phyloP scores from a whole-genome alignment of 352 stramenopile genomes.

The Globisporangium lucens region DNA sequence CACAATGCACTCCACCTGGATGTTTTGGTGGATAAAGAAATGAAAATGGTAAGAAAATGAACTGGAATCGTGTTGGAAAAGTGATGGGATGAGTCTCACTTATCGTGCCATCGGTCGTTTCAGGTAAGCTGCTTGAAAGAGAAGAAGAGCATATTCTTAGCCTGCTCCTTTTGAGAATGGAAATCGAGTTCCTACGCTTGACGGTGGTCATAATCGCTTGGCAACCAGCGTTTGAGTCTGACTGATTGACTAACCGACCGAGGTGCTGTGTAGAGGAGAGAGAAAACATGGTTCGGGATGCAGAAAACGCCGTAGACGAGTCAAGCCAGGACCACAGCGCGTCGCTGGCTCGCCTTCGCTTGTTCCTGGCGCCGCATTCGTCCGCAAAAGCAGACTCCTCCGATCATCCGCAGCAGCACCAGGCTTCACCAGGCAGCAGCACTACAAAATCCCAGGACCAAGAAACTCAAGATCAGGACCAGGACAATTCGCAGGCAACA shows the following conservation, averaged over 20 bases:
- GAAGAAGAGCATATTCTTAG: conserved; percentile 4
- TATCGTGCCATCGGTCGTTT: background rate
- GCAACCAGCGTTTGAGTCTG: background rate
- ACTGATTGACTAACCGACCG: background rate
- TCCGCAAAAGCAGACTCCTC: background rate
- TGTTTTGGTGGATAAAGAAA: background rate
- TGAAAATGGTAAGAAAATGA: conserved; percentile 1
- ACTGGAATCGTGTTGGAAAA: background rate
- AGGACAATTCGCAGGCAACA: background rate
- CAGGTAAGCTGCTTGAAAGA: background rate
- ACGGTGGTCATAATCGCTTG: background rate
- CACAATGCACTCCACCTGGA: background rate
- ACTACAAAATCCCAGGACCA: background rate
- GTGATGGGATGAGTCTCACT: background rate
- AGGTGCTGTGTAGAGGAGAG: background rate
- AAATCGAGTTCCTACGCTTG: background rate
- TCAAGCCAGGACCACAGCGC: conserved; percentile 15
- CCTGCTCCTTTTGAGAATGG: background rate
- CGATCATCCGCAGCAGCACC: background rate
- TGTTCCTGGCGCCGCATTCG: conserved; percentile 34
- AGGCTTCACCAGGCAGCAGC: background rate
- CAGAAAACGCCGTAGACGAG: background rate
- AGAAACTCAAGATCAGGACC: background rate
- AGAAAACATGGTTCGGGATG: background rate
- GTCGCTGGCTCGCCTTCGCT: conserved; percentile 29